Conservation (phyloP, 768 basidiomycete genomes). For the Boletus pseudo-olivaceus region DNA sequence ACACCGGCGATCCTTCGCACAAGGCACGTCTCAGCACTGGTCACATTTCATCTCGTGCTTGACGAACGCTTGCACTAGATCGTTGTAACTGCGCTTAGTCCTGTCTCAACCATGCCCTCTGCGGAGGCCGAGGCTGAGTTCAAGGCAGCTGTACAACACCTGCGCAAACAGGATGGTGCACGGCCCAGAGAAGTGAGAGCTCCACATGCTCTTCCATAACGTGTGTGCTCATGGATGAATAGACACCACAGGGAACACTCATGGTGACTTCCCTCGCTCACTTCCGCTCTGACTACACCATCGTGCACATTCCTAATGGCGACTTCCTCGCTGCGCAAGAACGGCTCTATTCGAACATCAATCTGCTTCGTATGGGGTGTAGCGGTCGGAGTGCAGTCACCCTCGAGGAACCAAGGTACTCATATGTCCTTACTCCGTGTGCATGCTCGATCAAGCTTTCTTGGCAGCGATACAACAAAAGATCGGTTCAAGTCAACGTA, state of each 20-base stretch:
- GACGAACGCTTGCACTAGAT: constrained; percentile 41
- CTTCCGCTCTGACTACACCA: constrained; percentile 85
- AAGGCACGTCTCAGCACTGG: constrained; percentile 37
- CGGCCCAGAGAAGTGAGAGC: constrained; percentile 59
- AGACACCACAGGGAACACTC: constrained; percentile 66
- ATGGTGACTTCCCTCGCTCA: constrained; percentile 83
- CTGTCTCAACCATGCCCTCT: constrained; percentile 38
- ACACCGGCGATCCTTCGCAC: constrained; percentile 72
- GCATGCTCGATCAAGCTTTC: constrained; percentile 8
- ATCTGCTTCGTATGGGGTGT: constrained; percentile 80
- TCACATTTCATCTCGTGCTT: constrained; percentile 6
- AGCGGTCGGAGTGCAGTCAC: constrained; percentile 76
- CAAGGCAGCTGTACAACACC: constrained; percentile 55
- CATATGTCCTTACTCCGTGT: constrained; percentile 2
- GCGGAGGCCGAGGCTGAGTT: constrained; percentile 51
- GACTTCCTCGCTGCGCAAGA: constrained; percentile 60
- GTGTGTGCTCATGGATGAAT: constrained; percentile 5
- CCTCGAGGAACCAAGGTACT: constrained; percentile 67
- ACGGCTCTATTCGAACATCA: constrained; percentile 77
- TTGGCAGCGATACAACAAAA: constrained; percentile 67
- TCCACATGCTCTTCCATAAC: neutral
- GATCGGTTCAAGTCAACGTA: constrained; percentile 76
- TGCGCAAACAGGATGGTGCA: constrained; percentile 63
- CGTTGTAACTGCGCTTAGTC: constrained; percentile 53
- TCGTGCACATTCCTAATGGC: constrained; percentile 70